Evolutionary conservation across 2,329 filamentous ascomycete genomes (phyloP).

Genomic region (Drechslerella stenobrocha): DNA sequence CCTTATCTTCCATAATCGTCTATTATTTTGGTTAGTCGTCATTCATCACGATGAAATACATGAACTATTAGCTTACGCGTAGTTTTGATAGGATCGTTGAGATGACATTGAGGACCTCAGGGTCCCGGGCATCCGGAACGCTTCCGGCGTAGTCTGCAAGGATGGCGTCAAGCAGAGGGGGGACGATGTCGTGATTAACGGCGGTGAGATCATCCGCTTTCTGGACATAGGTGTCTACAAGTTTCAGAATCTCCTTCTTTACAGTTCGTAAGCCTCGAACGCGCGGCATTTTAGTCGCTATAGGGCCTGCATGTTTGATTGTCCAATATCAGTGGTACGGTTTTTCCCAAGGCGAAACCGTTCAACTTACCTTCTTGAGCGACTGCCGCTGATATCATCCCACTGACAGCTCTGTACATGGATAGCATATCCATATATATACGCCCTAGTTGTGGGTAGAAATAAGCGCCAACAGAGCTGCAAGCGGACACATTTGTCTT

Average conservation of each 20-base stretch:
- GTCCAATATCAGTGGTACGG: constrained; percentile 49
- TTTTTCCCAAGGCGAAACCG: background rate
- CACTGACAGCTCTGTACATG: constrained; percentile 97
- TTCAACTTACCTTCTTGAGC: constrained; percentile 70
- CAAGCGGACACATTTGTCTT: constrained; percentile 99
- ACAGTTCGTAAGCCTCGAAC: constrained; percentile 93
- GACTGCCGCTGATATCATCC: constrained; percentile 91
- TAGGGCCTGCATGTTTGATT: constrained; percentile 65
- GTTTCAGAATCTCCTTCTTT: constrained; percentile 98
- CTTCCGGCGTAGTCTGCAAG: constrained; percentile 96
- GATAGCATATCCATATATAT: constrained; percentile 99
- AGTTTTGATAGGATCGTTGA: constrained; percentile 96
- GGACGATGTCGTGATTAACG: constrained; percentile 90
- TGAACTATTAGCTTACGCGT: constrained; percentile 68
- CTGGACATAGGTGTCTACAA: constrained; percentile 96
- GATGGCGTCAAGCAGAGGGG: constrained; percentile 90
- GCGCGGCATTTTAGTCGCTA: constrained; percentile 96
- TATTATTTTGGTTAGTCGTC: constrained; percentile 7
- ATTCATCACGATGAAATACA: constrained; percentile 59
- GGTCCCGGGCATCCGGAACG: constrained; percentile 90
- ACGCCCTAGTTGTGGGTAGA: constrained; percentile 94
- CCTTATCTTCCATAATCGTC: constrained; percentile 91
- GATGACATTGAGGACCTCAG: constrained; percentile 96
- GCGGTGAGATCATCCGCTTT: constrained; percentile 95
- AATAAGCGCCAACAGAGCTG: constrained; percentile 92